Conservation (phyloP, 371 early-diverging fungal species). For the Phascolomyces articulosus region DNA sequence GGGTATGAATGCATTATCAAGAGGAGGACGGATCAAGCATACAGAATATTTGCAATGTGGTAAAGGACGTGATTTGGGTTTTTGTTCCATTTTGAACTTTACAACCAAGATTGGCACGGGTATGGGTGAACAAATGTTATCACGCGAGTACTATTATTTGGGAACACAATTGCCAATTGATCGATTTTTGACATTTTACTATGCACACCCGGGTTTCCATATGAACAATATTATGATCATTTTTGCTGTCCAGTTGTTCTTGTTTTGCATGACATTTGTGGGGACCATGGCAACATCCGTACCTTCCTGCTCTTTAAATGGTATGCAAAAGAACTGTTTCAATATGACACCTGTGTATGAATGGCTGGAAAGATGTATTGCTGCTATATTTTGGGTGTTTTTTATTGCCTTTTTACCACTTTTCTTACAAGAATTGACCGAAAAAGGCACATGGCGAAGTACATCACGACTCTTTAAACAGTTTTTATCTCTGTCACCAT, state of each 20-base stretch:
- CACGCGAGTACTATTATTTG: conserved; percentile 88
- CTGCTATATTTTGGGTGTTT: conserved; percentile 80
- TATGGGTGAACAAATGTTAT: conserved; percentile 91
- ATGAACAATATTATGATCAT: conserved; percentile 92
- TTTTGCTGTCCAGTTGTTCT: conserved; percentile 82
- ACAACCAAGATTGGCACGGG: conserved; percentile 91
- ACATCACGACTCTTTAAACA: conserved; percentile 80
- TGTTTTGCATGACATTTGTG: conserved; percentile 78
- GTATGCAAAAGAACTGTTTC: conserved; percentile 64
- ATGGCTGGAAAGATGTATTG: conserved; percentile 82
- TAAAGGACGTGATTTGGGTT: conserved; percentile 91
- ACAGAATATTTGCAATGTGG: conserved; percentile 92
- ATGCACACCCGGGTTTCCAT: conserved; percentile 90
- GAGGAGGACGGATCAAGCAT: conserved; percentile 91
- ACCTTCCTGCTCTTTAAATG: conserved; percentile 33
- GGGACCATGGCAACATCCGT: conserved; percentile 74
- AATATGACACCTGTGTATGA: conserved; percentile 72
- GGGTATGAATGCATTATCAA: conserved; percentile 85
- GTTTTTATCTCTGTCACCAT: conserved; percentile 79
- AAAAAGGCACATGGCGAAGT: conserved; percentile 81
- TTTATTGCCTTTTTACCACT: conserved; percentile 86
- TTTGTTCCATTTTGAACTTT: conserved; percentile 87
- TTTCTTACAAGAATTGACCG: conserved; percentile 85
- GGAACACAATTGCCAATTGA: conserved; percentile 84
- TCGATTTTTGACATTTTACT: conserved; percentile 86